Percentiles rank a stretch among this genome's conserved stretches.
Evolutionary conservation across 1,284 basidiomycete genomes (phyloP).

Genomic region (Rhodotorula sp.): DNA sequence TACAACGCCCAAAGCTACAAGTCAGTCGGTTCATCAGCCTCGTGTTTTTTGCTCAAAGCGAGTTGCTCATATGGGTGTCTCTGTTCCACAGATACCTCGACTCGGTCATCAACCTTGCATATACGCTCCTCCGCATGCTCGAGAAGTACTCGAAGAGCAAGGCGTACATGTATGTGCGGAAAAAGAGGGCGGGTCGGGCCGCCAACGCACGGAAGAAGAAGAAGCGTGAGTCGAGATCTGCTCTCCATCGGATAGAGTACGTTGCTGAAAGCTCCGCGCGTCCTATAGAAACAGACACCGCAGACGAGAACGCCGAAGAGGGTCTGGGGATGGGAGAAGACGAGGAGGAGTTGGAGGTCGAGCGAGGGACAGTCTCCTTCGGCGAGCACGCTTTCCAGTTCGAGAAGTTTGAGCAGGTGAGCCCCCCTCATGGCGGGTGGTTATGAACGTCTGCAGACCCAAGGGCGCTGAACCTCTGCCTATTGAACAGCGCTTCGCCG

Average conservation of each 20-base stretch:
- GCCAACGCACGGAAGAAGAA: constrained; percentile 52
- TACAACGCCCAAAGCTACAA: constrained; percentile 68
- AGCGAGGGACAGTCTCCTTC: constrained; percentile 52
- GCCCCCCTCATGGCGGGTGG: constrained; percentile 43
- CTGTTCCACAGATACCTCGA: constrained; percentile 65
- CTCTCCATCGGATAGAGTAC: not conserved
- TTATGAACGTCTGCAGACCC: not conserved
- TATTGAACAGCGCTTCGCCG: constrained; percentile 69
- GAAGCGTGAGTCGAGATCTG: constrained; percentile 28
- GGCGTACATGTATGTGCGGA: constrained; percentile 72
- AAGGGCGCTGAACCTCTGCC: not conserved
- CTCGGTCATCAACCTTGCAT: constrained; percentile 75
- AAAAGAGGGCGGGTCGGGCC: constrained; percentile 60
- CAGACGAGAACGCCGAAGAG: constrained; percentile 20
- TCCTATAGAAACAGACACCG: not conserved
- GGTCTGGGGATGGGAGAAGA: constrained; percentile 40
- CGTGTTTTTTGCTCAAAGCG: too few relatives aligned
- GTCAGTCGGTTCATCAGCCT: constrained; percentile 44
- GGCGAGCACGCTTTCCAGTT: constrained; percentile 86
- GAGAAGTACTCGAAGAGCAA: constrained; percentile 78
- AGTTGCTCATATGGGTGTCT: not conserved
- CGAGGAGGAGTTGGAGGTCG: constrained; percentile 59
- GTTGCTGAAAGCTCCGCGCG: too few relatives aligned
- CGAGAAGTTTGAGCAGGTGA: constrained; percentile 78
- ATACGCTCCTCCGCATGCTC: constrained; percentile 77